A percentile compares a stretch with the other conserved stretches of the same genome.
Evolutionary conservation across 2,329 filamentous ascomycete species (phyloP).

Genomic region (Ceratocystiopsis minuta): DNA sequence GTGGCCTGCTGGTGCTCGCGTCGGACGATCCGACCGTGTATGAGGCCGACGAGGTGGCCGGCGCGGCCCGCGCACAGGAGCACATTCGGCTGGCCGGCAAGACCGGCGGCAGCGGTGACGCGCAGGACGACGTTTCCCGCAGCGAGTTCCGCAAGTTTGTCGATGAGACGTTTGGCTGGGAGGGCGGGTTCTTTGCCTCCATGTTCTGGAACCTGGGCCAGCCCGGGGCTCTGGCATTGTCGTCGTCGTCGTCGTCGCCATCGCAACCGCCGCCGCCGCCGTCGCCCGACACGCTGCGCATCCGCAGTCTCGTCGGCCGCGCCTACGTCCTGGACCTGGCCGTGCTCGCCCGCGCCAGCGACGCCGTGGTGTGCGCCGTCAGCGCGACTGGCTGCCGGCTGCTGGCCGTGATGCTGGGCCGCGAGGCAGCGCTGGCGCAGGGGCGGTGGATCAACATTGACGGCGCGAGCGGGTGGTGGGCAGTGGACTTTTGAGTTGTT

Average conservation of each 20-base stretch:
- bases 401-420: conserved; percentile 73
- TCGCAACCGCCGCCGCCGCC: conserved; percentile 10
- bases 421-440: conserved; percentile 46
- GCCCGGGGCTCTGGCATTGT: conserved; percentile 20
- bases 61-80: conserved; percentile 46
- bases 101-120: conserved; percentile 14
- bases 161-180: conserved; percentile 68
- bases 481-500: not conserved
- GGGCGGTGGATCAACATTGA: conserved; percentile 66
- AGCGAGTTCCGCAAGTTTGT: conserved; percentile 44
- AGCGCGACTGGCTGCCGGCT: conserved; percentile 56
- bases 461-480: conserved; percentile 42
- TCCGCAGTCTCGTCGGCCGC: conserved; percentile 59
- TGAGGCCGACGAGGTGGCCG: conserved; percentile 41
- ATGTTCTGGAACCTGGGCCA: conserved; percentile 66
- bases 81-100: conserved; percentile 60
- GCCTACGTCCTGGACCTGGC: conserved; percentile 69
- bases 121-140: conserved; percentile 6
- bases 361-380: conserved; percentile 59
- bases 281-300: conserved; percentile 37
- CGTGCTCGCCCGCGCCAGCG: conserved; percentile 49
- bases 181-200: conserved; percentile 67
- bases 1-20: conserved; percentile 41
- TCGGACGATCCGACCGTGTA: conserved; percentile 71
- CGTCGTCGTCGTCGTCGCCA: not conserved